Evolutionary conservation across 2,329 filamentous ascomycete genomes (phyloP).

Genomic region (Trichophyton simii): DNA sequence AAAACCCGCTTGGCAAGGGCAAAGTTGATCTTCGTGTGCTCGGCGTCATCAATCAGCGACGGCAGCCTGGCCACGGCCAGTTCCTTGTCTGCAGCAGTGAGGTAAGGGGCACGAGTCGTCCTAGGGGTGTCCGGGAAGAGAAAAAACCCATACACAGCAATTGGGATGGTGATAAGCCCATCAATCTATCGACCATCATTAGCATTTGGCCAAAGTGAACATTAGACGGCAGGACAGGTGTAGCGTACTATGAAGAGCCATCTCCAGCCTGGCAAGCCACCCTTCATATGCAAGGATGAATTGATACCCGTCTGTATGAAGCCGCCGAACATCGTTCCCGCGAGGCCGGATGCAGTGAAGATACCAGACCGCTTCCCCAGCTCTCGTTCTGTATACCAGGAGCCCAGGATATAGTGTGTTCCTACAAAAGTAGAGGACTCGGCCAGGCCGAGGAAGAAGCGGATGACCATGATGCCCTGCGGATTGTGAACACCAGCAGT

Average conservation of each 20-base stretch:
- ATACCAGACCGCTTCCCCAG: conserved; percentile 28
- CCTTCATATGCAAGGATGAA: conserved; percentile 18
- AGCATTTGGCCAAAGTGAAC: neutral
- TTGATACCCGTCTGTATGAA: conserved; percentile 27
- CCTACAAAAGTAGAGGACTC: conserved; percentile 25
- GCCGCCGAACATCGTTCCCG: conserved; percentile 27
- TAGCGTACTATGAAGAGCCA: conserved; percentile 27
- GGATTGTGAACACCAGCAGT: conserved; percentile 20
- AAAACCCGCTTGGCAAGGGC: conserved; percentile 23
- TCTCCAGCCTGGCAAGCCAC: conserved; percentile 22
- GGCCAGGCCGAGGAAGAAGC: conserved; percentile 27
- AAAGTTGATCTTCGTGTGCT: conserved; percentile 16
- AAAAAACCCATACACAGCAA: conserved; percentile 33
- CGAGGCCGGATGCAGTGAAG: conserved; percentile 25
- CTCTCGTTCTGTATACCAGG: conserved; percentile 33
- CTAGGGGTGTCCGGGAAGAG: conserved; percentile 29
- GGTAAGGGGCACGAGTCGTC: conserved; percentile 25
- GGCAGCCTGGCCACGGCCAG: conserved; percentile 24
- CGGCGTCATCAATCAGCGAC: conserved; percentile 17
- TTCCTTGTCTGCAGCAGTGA: conserved; percentile 21
- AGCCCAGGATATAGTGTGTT: conserved; percentile 29
- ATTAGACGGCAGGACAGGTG: neutral
- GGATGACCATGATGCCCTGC: conserved; percentile 24
- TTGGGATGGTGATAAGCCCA: conserved; percentile 32
- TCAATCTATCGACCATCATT: conserved; percentile 18